A percentile compares a stretch with the other conserved stretches of the same genome.
Evolutionary conservation across 2,329 filamentous ascomycete species (phyloP).

Genomic region (Bipolaris zeicola): DNA sequence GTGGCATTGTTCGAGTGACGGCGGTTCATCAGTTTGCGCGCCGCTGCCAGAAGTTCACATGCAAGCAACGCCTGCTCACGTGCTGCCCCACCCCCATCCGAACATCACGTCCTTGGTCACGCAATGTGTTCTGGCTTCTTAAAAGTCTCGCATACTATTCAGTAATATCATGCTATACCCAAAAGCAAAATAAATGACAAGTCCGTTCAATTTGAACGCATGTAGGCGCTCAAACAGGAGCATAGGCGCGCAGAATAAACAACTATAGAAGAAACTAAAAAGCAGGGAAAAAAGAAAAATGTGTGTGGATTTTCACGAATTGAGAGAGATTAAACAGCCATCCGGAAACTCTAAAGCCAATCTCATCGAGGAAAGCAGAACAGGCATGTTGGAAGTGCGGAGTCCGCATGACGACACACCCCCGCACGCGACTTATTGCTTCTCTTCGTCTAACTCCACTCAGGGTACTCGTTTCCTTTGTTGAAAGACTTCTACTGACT

Average conservation of each 20-base stretch:
- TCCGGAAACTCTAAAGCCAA: neutral
- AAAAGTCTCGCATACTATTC: too few species aligned
- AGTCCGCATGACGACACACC: constrained; percentile 6
- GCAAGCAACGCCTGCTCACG: constrained; percentile 12
- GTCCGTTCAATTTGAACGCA: too few species aligned
- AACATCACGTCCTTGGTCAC: neutral
- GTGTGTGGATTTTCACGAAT: neutral
- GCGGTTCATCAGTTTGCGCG: neutral
- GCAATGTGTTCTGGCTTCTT: too few species aligned
- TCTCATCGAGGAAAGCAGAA: neutral
- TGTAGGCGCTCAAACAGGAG: too few species aligned
- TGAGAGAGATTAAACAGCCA: too few species aligned
- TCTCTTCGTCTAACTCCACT: neutral
- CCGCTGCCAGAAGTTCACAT: neutral
- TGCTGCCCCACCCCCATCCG: constrained; percentile 2
- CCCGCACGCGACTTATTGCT: neutral
- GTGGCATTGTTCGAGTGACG: constrained; percentile 30
- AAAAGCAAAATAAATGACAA: too few species aligned
- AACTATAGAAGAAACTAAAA: neutral
- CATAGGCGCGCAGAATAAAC: too few species aligned
- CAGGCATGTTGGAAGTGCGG: neutral
- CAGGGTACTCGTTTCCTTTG: neutral
- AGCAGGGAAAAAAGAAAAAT: neutral
- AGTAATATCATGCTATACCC: too few species aligned
- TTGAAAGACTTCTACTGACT: neutral